These are phyloP conservation scores for Mixia osmundae DNA, from an alignment of 1,284 basidiomycete species.

Conservation along the genomic window DNA sequence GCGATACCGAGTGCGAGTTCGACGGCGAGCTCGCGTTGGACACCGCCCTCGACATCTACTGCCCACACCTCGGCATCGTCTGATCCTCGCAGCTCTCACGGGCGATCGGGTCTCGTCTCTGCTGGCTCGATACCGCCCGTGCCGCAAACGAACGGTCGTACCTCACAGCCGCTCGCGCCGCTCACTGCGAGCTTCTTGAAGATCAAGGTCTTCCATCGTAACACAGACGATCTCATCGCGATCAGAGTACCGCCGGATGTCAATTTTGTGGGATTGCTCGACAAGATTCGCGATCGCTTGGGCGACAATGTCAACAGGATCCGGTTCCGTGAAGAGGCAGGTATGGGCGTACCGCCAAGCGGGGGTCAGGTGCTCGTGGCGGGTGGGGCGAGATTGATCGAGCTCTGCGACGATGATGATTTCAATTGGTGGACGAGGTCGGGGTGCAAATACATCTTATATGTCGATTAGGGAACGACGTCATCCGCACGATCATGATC, in stretches of 20 bases:
- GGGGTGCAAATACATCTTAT: constrained; percentile 11
- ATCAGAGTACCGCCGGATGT: constrained; percentile 93
- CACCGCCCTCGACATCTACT: too few relatives aligned
- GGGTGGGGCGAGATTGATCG: constrained; percentile 14
- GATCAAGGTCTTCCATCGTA: constrained; percentile 88
- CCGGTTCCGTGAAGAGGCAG: constrained; percentile 11
- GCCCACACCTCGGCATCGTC: too few relatives aligned
- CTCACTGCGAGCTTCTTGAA: constrained; percentile 40
- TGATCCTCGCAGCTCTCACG: too few relatives aligned
- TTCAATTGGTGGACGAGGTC: constrained; percentile 17
- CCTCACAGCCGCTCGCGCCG: too few relatives aligned
- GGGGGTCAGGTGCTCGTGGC: constrained; percentile 10
- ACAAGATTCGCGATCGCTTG: constrained; percentile 67
- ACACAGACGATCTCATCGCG: constrained; percentile 81
- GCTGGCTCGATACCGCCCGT: too few relatives aligned
- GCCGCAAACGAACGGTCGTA: too few relatives aligned
- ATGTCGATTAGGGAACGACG: constrained; percentile 7
- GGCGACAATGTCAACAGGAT: constrained; percentile 41
- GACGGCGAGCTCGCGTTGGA: constrained; percentile 3
- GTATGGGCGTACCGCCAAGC: constrained; percentile 3
- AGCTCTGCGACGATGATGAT: constrained; percentile 13
- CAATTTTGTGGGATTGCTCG: constrained; percentile 57
- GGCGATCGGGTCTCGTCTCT: too few relatives aligned
- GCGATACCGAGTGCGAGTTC: constrained; percentile 1
- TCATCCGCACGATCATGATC: too few relatives aligned